Conservation (phyloP, 805 yeast species). For the Ogataea sp. region DNA sequence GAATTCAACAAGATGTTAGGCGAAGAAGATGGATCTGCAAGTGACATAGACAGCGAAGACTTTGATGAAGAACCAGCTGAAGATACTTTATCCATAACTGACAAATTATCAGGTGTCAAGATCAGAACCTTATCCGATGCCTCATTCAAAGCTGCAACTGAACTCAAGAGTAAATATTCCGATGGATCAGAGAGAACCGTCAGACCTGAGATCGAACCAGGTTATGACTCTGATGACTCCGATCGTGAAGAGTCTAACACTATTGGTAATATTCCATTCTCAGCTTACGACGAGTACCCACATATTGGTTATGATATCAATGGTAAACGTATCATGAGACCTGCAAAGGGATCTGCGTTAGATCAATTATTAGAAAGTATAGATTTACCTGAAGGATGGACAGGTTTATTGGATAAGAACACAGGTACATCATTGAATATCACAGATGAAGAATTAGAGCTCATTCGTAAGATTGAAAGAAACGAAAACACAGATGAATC, state of each 20-base stretch:
- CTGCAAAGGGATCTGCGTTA: slow-evolving; percentile 92
- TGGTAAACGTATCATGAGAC: slow-evolving; percentile 98
- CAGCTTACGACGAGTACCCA: slow-evolving; percentile 95
- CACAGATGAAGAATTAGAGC: slow-evolving; percentile 79
- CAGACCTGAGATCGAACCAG: slow-evolving; percentile 87
- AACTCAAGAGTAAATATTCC: slow-evolving; percentile 42
- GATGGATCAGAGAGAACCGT: slow-evolving; percentile 78
- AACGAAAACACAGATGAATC: slow-evolving; percentile 77
- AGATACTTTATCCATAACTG: slow-evolving; percentile 41
- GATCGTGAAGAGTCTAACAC: slow-evolving; percentile 77
- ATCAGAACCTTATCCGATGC: slow-evolving; percentile 42
- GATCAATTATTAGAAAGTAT: slow-evolving; percentile 84
- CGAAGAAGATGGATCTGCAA: slow-evolving; percentile 25
- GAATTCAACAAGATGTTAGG: slow-evolving; percentile 58
- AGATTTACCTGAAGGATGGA: slow-evolving; percentile 98
- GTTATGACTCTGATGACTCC: slow-evolving; percentile 91
- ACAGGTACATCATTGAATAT: slow-evolving; percentile 83
- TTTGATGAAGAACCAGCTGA: slow-evolving; percentile 48
- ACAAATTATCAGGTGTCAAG: slow-evolving; percentile 44
- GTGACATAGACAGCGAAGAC: slow-evolving; percentile 24
- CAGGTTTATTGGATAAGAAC: slow-evolving; percentile 84
- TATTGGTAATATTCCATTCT: slow-evolving; percentile 86
- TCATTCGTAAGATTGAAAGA: slow-evolving; percentile 76
- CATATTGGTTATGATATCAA: slow-evolving; percentile 95
- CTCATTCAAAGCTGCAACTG: slow-evolving; percentile 21